Conservation (phyloP, 345 rosid species). For the Cochlearia excelsa region DNA sequence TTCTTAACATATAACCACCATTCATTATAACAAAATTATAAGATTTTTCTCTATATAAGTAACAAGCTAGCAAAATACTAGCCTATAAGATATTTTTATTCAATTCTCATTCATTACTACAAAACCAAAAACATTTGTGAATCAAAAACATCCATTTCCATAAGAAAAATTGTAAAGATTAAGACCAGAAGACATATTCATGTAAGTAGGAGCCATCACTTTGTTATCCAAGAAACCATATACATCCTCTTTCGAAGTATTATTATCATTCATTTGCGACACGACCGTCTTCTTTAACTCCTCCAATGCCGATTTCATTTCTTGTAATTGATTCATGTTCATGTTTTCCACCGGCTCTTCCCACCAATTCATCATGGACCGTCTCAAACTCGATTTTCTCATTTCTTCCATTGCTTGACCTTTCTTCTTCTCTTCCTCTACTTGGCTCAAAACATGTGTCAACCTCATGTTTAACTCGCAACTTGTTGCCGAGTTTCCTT, state of each 20-base stretch:
- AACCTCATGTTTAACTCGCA: constrained; percentile 9
- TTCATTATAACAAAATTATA: not conserved
- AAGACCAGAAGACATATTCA: constrained; percentile 13
- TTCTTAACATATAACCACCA: too few species aligned
- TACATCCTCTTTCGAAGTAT: constrained; percentile 13
- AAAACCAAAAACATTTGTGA: not conserved
- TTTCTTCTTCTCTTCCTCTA: constrained; percentile 27
- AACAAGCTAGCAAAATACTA: constrained; percentile 22
- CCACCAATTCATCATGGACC: constrained; percentile 16
- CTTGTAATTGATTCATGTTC: constrained; percentile 23
- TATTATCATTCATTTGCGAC: not conserved
- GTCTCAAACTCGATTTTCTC: constrained; percentile 2
- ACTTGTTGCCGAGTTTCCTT: not conserved
- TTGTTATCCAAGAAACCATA: constrained; percentile 25
- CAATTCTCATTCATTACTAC: not conserved
- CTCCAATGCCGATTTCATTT: constrained; percentile 20
- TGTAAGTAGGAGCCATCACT: constrained; percentile 8
- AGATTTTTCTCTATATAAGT: not conserved
- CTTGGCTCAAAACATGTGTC: constrained; percentile 12
- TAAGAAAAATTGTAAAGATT: constrained; percentile 1
- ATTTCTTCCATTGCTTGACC: constrained; percentile 20
- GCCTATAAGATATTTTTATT: constrained; percentile 14
- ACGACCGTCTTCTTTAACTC: constrained; percentile 16
- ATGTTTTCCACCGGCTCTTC: constrained; percentile 18
- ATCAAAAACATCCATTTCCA: constrained; percentile 24